Base-by-base conservation (phyloP, 1,139 yeast species). In the Meyerozyma elateridarum region DNA sequence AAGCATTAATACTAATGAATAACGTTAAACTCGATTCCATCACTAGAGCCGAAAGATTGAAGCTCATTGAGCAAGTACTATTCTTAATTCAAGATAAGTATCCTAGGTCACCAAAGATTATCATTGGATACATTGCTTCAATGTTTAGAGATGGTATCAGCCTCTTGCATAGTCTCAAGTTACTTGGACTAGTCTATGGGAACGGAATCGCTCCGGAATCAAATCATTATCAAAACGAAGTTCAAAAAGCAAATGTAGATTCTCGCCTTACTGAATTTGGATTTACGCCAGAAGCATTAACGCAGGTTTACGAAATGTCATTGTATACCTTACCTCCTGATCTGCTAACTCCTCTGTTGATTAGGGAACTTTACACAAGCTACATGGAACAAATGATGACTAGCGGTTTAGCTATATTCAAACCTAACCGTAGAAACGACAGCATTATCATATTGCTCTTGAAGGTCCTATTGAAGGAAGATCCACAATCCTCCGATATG, bases 101-200 rank as follows among this genome's bases (percentile, higher is more conserved):
- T 35, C 52, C 60, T 0, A 38, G 41, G 4, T 54, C 62, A 5
- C 70, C 71, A 1, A 54, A 61, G 28, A 54, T 65, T 3, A 46
- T 64, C 8, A 45, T 64, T 6, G 73, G 72, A 1, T 68, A 68
- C 38, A 54, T 57, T 17, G 54, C 58, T 0, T 49, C 67, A 1
- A 44, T 64, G 25, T 64, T 54, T 37, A 45, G 35, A 25, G 25
- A 35, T 11, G 50, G 53, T 2, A 38, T 58, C 9, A 30, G 40
- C 1, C 35, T 56, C 1, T 44, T 64, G 15, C 52, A 60, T 35
- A 51, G 54, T 4, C 40, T 61, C 15, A 44, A 50, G 15, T 16
- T 64, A 5, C 39, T 61, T 21, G 50, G 52, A 4, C 22, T 52
- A 3, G 41, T 49, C 2, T 44, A 51, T 36, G 58, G 54, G 1